phyloP scores from a whole-genome alignment of 2,329 filamentous ascomycete species.

The Coniochaeta sp. region DNA sequence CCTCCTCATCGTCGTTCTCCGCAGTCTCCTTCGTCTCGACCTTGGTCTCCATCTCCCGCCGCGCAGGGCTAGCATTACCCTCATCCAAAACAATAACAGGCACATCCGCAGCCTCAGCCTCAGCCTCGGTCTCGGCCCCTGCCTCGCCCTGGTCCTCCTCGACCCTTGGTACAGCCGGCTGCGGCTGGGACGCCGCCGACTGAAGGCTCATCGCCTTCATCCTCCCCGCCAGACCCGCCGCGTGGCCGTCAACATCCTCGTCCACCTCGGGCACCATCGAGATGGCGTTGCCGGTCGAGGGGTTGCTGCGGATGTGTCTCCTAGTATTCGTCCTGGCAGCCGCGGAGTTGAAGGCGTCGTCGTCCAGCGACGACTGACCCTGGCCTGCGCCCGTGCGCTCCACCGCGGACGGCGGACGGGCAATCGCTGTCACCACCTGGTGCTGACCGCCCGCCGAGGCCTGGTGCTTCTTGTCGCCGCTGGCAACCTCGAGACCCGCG shows the following conservation, averaged over 20 bases:
- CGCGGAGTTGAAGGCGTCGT: slow-evolving; percentile 43
- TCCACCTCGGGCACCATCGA: slow-evolving; percentile 76
- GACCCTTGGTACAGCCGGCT: not conserved
- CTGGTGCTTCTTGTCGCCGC: slow-evolving; percentile 6
- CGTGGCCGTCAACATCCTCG: slow-evolving; percentile 62
- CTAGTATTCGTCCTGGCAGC: slow-evolving; percentile 64
- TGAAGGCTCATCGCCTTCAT: slow-evolving; percentile 32
- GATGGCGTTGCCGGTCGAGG: slow-evolving; percentile 70
- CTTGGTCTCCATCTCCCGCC: not conserved
- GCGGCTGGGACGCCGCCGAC: slow-evolving; percentile 10
- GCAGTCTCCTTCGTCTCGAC: not conserved
- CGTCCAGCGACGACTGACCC: slow-evolving; percentile 22
- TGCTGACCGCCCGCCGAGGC: not conserved
- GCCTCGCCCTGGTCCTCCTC: not conserved
- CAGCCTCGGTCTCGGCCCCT: not conserved
- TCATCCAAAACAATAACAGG: slow-evolving; percentile 3
- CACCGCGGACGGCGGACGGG: not conserved
- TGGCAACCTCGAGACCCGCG: not conserved
- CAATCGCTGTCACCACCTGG: slow-evolving; percentile 1
- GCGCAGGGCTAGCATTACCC: not conserved
- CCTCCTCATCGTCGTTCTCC: not conserved
- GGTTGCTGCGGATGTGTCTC: slow-evolving; percentile 71
- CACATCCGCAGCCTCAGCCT: not conserved
- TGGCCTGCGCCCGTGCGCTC: not conserved
- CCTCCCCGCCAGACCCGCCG: slow-evolving; percentile 35